Evolutionary conservation across 768 basidiomycete genomes (phyloP), one percentile per base, ranked within the genome.

Genomic region (Boletellus sp.): DNA sequence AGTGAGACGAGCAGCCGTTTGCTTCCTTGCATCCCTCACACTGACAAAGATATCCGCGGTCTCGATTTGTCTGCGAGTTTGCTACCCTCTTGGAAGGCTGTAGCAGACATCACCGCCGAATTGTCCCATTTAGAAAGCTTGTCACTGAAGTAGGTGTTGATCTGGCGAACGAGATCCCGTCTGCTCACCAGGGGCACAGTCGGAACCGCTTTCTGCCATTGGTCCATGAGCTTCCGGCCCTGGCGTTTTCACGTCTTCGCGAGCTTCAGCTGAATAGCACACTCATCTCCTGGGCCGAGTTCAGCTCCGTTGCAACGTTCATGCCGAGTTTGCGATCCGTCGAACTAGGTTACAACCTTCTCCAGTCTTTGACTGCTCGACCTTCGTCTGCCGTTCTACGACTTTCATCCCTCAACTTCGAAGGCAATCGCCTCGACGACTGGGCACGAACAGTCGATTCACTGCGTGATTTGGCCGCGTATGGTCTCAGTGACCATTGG

Each of bases 1-100:
- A 85, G 90, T 91, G 64, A 76, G 83, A 55, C 31, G 32, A 36
- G 44, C 51, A 37, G 23, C 46, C 42, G 34, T 54, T 40, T 42
- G 43, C 35, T 50, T 45, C 16, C 43, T 37, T 6, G n/a, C 10
- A 12, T 19, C 45, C 54, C 62, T 35, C 66, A 43, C 35, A 24
- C n/a, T 45, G 41, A 42, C 42, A 50, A 54, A 94, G 91, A 80
- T 60, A 74, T 94, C 38, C 79, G 78, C n/a, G 84, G 82, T 9
- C 73, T 97, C 33, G 88, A 96, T 70, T 72, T 97, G 33, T 91
- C 93, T 15, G 72, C 74, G 38, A 94, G 77, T 66, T 76, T 96
- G 16, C 58, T 96, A 28, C 65, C 83, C 4, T 74, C 67, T 49
- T 96, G 94, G 94, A 73, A 81, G 26, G 68, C 72, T 3, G 72